Base-by-base conservation (phyloP, 176 grass and related monocot genomes). In the Otatea glauca region DNA sequence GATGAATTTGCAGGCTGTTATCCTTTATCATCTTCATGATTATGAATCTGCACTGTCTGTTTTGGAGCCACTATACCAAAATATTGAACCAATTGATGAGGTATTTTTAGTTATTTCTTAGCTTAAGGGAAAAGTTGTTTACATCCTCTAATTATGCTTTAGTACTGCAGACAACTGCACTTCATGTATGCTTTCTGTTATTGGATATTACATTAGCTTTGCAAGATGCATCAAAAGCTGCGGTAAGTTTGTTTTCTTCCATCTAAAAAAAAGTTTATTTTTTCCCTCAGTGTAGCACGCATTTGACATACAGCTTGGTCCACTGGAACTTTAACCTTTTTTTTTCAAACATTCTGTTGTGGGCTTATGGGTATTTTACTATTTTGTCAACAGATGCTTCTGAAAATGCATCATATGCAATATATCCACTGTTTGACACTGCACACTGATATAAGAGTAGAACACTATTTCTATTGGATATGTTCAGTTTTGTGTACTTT, bases 71-170 rank as follows among this genome's bases (percentile, higher is more conserved):
- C 77, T 94, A 43, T 97, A 87, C 69, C 78, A 65, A 78, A 94
- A 89, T 53, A 90, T 97, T 25, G 89, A 97, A 82, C 89, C 82
- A 50, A 90, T 97, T 85, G 92, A 97, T 87, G 94, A 97, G 94
- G 94, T 97, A 84, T 48, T 32, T 29, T 78, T 62, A 63, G 12
- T 27, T 35, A 73, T 70, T 65, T 9, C 60, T 70, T 76, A 39
- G n/a, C 20, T 78, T 78, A 11, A 62, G 12, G 25, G 25, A 81
- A 49, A 68, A 77, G 9, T 55, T 70, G 38, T 74, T 77, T 68
- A 47, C 4, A 1, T 79, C 61, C 65, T 29, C 83, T 78, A 35
- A 65, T 72, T 84, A 11, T 73, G 67, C 49, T 86, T 61, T 77
- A 44, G 38, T 61, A 69, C 70, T 85, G 75, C 92, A 97, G 94